Percentiles rank a stretch among this genome's conserved stretches.
Evolutionary conservation across 2,329 filamentous ascomycete species (phyloP).

Genomic region (Ophiocordyceps unilateralis): DNA sequence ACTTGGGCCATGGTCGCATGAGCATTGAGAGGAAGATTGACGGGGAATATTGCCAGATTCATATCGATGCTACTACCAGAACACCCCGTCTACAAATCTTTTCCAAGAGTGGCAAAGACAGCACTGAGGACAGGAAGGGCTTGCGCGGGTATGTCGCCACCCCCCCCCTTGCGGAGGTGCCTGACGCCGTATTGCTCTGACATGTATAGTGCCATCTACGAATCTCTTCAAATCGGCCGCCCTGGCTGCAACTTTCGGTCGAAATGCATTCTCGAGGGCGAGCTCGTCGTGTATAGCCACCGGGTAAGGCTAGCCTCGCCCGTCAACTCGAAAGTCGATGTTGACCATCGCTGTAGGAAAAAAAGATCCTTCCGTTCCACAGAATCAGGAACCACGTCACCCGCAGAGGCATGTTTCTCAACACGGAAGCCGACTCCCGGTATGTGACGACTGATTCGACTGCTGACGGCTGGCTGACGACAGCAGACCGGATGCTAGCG

Average conservation of each 20-base stretch:
- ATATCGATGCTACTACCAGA: conserved; percentile 48
- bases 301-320: conserved; percentile 17
- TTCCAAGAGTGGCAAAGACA: conserved; percentile 84
- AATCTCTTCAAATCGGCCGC: conserved; percentile 45
- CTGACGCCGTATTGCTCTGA: background rate
- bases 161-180: background rate
- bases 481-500: conserved; percentile 27
- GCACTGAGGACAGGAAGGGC: conserved; percentile 49
- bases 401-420: conserved; percentile 53
- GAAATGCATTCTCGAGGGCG: conserved; percentile 67
- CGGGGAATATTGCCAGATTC: conserved; percentile 81
- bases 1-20: conserved; percentile 44
- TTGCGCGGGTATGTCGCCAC: conserved; percentile 36
- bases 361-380: conserved; percentile 57
- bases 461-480: conserved; percentile 5
- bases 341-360: conserved; percentile 20
- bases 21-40: conserved; percentile 72
- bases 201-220: conserved; percentile 32
- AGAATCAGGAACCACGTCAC: conserved; percentile 67
- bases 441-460: conserved; percentile 17
- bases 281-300: conserved; percentile 64
- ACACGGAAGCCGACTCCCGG: conserved; percentile 52
- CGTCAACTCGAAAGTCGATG: background rate
- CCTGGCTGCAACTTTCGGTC: conserved; percentile 39
- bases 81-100: conserved; percentile 56